These are phyloP conservation scores for Lablab purpureus DNA, from an alignment of 306 rosid genomes.

Conservation along the genomic window DNA sequence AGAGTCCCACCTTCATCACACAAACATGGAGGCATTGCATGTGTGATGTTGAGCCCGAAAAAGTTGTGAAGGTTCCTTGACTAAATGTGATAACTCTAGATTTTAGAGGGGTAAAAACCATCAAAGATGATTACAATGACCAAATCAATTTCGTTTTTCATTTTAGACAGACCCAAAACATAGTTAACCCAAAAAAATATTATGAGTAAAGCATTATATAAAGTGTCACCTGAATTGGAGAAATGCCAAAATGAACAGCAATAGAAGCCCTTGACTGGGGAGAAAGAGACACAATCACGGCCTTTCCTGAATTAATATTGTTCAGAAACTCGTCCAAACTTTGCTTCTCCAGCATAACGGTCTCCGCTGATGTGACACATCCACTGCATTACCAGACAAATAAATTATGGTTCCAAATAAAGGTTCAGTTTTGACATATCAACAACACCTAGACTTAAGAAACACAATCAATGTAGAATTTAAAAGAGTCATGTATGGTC, in stretches of 20 bases:
- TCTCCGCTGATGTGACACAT: conserved; percentile 94
- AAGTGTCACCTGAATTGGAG: conserved; percentile 74
- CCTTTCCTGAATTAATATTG: conserved; percentile 68
- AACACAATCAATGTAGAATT: not conserved
- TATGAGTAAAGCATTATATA: conserved; percentile 13
- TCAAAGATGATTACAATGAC: not conserved
- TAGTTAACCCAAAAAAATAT: not conserved
- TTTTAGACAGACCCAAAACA: not conserved
- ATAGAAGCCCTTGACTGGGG: conserved; percentile 98
- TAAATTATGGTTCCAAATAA: conserved; percentile 19
- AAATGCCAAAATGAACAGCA: conserved; percentile 84
- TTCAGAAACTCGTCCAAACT: conserved; percentile 91
- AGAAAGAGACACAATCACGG: conserved; percentile 81
- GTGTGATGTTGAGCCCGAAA: not conserved
- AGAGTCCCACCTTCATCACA: not conserved
- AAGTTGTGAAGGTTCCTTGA: not conserved
- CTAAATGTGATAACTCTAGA: not conserved
- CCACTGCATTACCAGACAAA: conserved; percentile 71
- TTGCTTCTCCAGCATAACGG: conserved; percentile 96
- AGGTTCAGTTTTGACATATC: conserved; percentile 16
- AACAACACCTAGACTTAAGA: conserved; percentile 24
- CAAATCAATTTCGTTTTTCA: not conserved
- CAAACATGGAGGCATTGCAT: not conserved
- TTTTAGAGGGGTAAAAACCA: not conserved
- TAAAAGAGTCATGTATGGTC: not conserved